Percentiles rank a stretch among this genome's conserved stretches.
phyloP scores from a whole-genome alignment of 148 eudicot species.

The Mesembryanthemum crystallinum region DNA sequence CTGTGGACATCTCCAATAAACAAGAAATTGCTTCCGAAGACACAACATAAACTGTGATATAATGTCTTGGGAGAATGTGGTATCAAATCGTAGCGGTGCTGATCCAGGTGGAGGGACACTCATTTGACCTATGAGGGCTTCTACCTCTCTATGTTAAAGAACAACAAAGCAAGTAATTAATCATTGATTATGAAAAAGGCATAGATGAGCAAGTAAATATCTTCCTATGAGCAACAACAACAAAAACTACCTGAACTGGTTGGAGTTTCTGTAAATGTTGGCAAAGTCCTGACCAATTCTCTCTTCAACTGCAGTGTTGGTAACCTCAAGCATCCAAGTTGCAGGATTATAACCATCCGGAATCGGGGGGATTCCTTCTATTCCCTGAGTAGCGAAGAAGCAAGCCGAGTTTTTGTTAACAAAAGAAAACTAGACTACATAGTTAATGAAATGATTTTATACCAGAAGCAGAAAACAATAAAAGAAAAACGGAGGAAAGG shows the following conservation, averaged over 20 bases:
- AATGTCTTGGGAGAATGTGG: slow-evolving; percentile 51
- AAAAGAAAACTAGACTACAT: background rate
- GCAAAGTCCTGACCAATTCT: slow-evolving; percentile 69
- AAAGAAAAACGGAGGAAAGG: background rate
- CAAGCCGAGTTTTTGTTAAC: background rate
- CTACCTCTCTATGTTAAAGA: slow-evolving; percentile 49
- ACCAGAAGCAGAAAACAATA: background rate
- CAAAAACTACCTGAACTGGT: slow-evolving; percentile 58
- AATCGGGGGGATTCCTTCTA: slow-evolving; percentile 64
- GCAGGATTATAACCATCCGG: slow-evolving; percentile 80
- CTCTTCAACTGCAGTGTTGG: slow-evolving; percentile 69
- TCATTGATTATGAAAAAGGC: background rate
- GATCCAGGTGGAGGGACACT: slow-evolving; percentile 60
- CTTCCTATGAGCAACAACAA: background rate
- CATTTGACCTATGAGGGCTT: slow-evolving; percentile 48
- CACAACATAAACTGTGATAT: slow-evolving; percentile 64
- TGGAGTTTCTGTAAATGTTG: slow-evolving; percentile 52
- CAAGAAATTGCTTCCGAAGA: slow-evolving; percentile 67
- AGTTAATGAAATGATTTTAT: background rate
- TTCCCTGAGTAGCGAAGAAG: slow-evolving; percentile 36
- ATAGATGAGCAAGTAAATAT: background rate
- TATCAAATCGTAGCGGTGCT: slow-evolving; percentile 47
- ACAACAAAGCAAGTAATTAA: background rate
- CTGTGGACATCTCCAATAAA: slow-evolving; percentile 84
- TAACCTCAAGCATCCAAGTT: slow-evolving; percentile 97